Percentiles rank a stretch among this genome's conserved stretches.
These are phyloP conservation scores for Themeda triandra DNA, from an alignment of 176 grass and related monocot genomes.

Conservation along the genomic window DNA sequence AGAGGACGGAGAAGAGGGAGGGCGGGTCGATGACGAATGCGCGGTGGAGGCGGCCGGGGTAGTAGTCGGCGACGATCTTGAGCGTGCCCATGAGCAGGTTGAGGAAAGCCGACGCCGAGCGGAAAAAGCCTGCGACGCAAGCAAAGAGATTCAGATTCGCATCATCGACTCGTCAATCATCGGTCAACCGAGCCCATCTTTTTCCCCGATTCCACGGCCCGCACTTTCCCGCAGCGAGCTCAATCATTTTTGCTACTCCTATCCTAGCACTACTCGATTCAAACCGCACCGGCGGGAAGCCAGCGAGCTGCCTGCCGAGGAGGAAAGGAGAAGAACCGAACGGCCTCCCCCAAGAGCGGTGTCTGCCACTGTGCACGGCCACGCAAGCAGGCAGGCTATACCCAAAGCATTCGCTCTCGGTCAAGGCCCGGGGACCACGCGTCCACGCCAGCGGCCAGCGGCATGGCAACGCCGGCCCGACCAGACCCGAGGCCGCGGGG, in stretches of 20 bases:
- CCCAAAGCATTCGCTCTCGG: not conserved
- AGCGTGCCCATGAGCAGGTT: constrained; percentile 89
- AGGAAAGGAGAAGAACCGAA: not conserved
- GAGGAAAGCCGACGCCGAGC: constrained; percentile 88
- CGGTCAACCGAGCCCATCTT: not conserved
- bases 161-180: constrained; percentile 19
- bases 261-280: not conserved
- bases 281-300: constrained; percentile 39
- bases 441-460: not conserved
- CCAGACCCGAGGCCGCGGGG: not conserved
- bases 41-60: constrained; percentile 85
- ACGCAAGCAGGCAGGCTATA: constrained; percentile 7
- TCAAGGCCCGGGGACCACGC: constrained; percentile 28
- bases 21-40: constrained; percentile 96
- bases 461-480: not conserved
- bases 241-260: constrained; percentile 17
- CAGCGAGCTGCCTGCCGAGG: not conserved
- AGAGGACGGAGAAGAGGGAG: constrained; percentile 88
- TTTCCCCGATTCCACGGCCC: not conserved
- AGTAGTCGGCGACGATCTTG: constrained; percentile 95
- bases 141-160: constrained; percentile 9
- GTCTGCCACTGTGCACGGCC: constrained; percentile 21
- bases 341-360: constrained; percentile 16
- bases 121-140: constrained; percentile 78
- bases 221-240: constrained; percentile 8